phyloP scores from a whole-genome alignment of 805 yeast species.

The Yarrowia keelungensis region DNA sequence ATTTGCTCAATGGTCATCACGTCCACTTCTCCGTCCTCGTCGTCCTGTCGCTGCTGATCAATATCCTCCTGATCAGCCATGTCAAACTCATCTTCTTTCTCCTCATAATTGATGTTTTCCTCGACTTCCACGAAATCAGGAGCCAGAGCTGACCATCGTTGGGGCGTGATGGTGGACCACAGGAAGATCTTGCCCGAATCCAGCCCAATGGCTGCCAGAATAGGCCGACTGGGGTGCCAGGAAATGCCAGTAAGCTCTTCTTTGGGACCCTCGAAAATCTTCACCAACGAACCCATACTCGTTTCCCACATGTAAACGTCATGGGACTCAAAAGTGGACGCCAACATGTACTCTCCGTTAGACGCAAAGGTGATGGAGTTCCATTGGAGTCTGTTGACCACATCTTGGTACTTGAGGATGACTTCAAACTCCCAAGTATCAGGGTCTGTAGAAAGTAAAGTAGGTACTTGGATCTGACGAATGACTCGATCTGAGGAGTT shows the following conservation, averaged over 20 bases:
- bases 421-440: slow-evolving; percentile 62
- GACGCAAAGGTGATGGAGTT: slow-evolving; percentile 77
- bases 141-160: slow-evolving; percentile 95
- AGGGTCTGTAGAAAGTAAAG: slow-evolving; percentile 47
- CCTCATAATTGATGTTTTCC: slow-evolving; percentile 86
- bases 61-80: slow-evolving; percentile 69
- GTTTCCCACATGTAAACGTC: slow-evolving; percentile 95
- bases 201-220: slow-evolving; percentile 80
- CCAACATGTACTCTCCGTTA: slow-evolving; percentile 82
- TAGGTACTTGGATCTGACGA: slow-evolving; percentile 48
- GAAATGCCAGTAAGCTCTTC: slow-evolving; percentile 87
- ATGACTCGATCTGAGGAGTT: slow-evolving; percentile 50
- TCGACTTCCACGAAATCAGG: slow-evolving; percentile 96
- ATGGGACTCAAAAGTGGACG: slow-evolving; percentile 87
- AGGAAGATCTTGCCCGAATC: slow-evolving; percentile 82
- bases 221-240: slow-evolving; percentile 80
- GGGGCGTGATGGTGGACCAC: slow-evolving; percentile 85
- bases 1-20: slow-evolving; percentile 63
- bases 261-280: slow-evolving; percentile 87
- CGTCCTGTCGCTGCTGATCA: slow-evolving; percentile 66
- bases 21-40: slow-evolving; percentile 69
- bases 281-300: slow-evolving; percentile 80
- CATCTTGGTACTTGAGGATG: slow-evolving; percentile 87
- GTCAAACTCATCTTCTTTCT: slow-evolving; percentile 91
- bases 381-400: slow-evolving; percentile 89